Evolutionary conservation across 345 rosid genomes (phyloP).

Genomic region (Odontarrhena argentea): DNA sequence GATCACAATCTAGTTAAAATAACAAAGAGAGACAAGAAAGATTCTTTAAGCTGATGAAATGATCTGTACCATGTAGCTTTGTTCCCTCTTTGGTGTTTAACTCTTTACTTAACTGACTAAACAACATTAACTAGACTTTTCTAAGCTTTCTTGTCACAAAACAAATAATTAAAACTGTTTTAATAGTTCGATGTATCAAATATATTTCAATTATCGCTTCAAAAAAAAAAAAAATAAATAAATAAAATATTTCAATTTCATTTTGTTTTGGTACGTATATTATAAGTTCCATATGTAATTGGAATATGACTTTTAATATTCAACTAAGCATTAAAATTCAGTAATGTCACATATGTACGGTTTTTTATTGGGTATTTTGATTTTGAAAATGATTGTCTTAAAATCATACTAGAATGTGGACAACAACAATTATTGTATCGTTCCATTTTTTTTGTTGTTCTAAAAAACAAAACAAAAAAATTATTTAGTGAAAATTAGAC

Average conservation of each 20-base stretch:
- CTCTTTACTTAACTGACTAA: conserved; percentile 34
- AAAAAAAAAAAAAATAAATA: no score
- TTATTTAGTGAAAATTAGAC: no score
- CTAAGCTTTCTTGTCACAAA: neutral
- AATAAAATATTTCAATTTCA: conserved; percentile 13
- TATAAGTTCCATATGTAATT: conserved; percentile 5
- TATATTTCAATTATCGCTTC: conserved; percentile 13
- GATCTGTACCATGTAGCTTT: conserved; percentile 47
- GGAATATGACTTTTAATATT: conserved; percentile 4
- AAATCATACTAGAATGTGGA: no score
- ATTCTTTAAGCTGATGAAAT: conserved; percentile 38
- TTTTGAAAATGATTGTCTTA: neutral
- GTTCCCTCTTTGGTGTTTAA: conserved; percentile 37
- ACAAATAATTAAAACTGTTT: neutral
- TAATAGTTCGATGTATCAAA: conserved; percentile 9
- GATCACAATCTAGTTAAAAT: conserved; percentile 42
- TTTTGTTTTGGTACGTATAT: conserved; percentile 10
- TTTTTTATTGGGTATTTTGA: neutral
- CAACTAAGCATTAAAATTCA: neutral
- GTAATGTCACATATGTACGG: conserved; percentile 3
- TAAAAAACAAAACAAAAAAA: no score
- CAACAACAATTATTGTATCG: no score
- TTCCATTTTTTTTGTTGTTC: no score
- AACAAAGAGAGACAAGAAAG: conserved; percentile 41
- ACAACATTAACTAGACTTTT: conserved; percentile 22